These are phyloP conservation scores for Solanum corneliomulleri DNA, from an alignment of 257 asterid genomes.

Conservation along the genomic window DNA sequence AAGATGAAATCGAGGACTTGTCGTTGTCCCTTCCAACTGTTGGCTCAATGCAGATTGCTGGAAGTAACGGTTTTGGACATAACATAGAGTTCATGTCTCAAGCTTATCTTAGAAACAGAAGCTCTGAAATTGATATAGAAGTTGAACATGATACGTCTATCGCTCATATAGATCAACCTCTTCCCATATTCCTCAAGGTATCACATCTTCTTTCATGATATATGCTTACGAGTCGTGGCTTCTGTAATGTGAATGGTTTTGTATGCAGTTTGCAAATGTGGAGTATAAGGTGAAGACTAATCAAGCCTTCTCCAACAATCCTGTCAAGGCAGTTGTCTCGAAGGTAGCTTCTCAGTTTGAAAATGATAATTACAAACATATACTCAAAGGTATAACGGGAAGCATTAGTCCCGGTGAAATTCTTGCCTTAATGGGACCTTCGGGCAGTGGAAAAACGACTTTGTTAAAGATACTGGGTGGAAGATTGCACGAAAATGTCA, in stretches of 20 bases:
- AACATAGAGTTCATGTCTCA: slow-evolving; percentile 53
- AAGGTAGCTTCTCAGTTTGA: slow-evolving; percentile 43
- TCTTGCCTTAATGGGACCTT: slow-evolving; percentile 95
- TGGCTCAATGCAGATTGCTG: slow-evolving; percentile 50
- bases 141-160: slow-evolving; percentile 34
- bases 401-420: slow-evolving; percentile 84
- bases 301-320: slow-evolving; percentile 33
- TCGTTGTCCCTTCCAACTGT: slow-evolving; percentile 43
- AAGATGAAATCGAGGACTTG: slow-evolving; percentile 51
- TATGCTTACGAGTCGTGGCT: neutral
- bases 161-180: slow-evolving; percentile 32
- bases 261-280: slow-evolving; percentile 77
- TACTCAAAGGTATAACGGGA: slow-evolving; percentile 76
- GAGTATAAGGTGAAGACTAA: slow-evolving; percentile 62
- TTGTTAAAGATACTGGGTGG: slow-evolving; percentile 71
- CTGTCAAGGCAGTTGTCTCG: slow-evolving; percentile 47
- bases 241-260: neutral
- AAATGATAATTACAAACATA: slow-evolving; percentile 58
- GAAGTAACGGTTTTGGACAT: slow-evolving; percentile 55
- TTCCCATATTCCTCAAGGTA: slow-evolving; percentile 84
- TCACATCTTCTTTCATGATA: neutral
- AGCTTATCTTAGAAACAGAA: slow-evolving; percentile 24
- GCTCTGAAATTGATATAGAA: slow-evolving; percentile 59
- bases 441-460: slow-evolving; percentile 95
- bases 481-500: slow-evolving; percentile 57